Percentiles rank a stretch among this genome's conserved stretches.
Conservation (phyloP, 495 filamentous ascomycete species). For the Tuber magnatum region DNA sequence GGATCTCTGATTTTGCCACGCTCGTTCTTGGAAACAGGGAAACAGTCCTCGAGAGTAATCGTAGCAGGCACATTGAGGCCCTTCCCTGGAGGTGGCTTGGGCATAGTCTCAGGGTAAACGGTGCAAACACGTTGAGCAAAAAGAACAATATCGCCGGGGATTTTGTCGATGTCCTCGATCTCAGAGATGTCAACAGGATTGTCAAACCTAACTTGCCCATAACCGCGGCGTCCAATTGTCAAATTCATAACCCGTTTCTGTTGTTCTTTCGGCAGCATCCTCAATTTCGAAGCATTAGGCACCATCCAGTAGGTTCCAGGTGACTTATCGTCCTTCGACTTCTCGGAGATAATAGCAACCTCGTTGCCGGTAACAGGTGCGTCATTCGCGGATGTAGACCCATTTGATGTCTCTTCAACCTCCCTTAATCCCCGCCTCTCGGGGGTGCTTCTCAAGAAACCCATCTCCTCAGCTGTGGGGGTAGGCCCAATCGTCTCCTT, state of each 20-base stretch:
- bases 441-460: conserved; percentile 53
- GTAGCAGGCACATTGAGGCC: conserved; percentile 85
- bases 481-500: conserved; percentile 46
- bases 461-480: conserved; percentile 60
- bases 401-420: conserved; percentile 49
- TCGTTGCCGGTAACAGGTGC: conserved; percentile 69
- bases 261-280: conserved; percentile 64
- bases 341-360: conserved; percentile 57
- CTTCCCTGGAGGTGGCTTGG: conserved; percentile 74
- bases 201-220: conserved; percentile 74
- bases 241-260: conserved; percentile 63
- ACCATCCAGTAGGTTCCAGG: conserved; percentile 66
- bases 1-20: conserved; percentile 43
- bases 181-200: conserved; percentile 69
- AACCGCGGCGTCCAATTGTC: conserved; percentile 70
- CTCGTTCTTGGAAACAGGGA: conserved; percentile 65
- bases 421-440: conserved; percentile 44
- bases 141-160: conserved; percentile 65
- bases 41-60: conserved; percentile 80
- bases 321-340: conserved; percentile 34
- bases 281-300: conserved; percentile 62
- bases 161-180: conserved; percentile 59
- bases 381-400: conserved; percentile 50
- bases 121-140: conserved; percentile 69
- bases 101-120: conserved; percentile 66